Conservation (phyloP, 805 yeast species). For the Pichia scutulata region DNA sequence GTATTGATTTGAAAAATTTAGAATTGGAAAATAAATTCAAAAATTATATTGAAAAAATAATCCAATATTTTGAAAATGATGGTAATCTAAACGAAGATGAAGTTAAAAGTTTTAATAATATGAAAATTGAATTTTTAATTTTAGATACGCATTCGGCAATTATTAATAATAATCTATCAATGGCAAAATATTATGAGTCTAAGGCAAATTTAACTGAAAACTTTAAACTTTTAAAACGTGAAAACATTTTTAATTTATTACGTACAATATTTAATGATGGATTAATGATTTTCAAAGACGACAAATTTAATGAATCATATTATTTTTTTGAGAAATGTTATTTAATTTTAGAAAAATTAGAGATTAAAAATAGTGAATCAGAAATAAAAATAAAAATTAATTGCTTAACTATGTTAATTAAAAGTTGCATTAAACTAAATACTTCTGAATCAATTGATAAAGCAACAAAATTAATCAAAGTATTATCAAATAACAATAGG, state of each 20-base stretch:
- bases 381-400: slow-evolving; percentile 18
- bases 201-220: slow-evolving; percentile 21
- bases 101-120: not conserved
- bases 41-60: slow-evolving; percentile 23
- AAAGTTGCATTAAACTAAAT: slow-evolving; percentile 23
- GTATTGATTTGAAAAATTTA: slow-evolving; percentile 21
- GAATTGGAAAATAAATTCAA: slow-evolving; percentile 20
- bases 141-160: slow-evolving; percentile 28
- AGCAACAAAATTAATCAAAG: slow-evolving; percentile 18
- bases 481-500: slow-evolving; percentile 18
- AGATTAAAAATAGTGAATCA: slow-evolving; percentile 4
- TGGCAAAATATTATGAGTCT: slow-evolving; percentile 30
- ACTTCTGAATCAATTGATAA: slow-evolving; percentile 7
- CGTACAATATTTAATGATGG: slow-evolving; percentile 29
- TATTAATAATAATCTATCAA: slow-evolving; percentile 26
- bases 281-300: slow-evolving; percentile 8
- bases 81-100: not conserved
- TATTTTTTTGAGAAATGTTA: slow-evolving; percentile 13
- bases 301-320: slow-evolving; percentile 7
- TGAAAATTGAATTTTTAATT: slow-evolving; percentile 24
- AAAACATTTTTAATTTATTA: slow-evolving; percentile 22
- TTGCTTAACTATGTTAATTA: slow-evolving; percentile 20
- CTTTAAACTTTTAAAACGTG: slow-evolving; percentile 10
- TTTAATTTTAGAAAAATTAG: slow-evolving; percentile 14
- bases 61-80: slow-evolving; percentile 18